Percentiles rank a stretch among this genome's conserved stretches.
phyloP scores from a whole-genome alignment of 169 alveolate species.

The Plasmodium gallinaceum region DNA sequence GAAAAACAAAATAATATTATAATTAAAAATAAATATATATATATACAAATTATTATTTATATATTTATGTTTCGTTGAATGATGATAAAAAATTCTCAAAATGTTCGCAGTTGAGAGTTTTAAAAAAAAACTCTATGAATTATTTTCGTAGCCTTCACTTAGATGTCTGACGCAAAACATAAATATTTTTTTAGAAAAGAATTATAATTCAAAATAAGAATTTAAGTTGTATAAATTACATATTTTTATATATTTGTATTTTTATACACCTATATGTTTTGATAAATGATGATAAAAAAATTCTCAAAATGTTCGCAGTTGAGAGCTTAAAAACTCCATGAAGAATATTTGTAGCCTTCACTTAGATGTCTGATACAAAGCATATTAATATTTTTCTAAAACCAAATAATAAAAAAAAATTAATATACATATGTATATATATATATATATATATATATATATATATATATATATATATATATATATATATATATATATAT shows the following conservation, averaged over 20 bases:
- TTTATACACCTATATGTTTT: too few relatives aligned
- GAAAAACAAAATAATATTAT: not conserved
- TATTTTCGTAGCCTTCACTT: constrained; percentile 65
- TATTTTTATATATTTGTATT: too few relatives aligned
- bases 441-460: too few relatives aligned
- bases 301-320: constrained; percentile 74
- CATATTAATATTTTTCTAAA: too few relatives aligned
- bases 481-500: too few relatives aligned
- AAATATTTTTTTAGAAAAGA: not conserved
- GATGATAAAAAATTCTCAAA: constrained; percentile 57
- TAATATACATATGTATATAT: too few relatives aligned
- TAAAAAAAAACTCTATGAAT: constrained; percentile 24
- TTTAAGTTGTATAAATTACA: too few relatives aligned
- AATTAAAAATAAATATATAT: too few relatives aligned
- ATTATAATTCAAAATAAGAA: too few relatives aligned
- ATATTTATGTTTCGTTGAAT: constrained; percentile 14
- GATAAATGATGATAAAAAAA: too few relatives aligned
- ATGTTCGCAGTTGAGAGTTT: constrained; percentile 77
- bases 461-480: too few relatives aligned
- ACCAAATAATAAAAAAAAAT: too few relatives aligned
- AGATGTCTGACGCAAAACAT: constrained; percentile 68
- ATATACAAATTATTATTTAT: not conserved
- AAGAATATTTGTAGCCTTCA: constrained; percentile 57
- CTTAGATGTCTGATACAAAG: constrained; percentile 74
- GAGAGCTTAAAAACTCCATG: constrained; percentile 53